A percentile compares a stretch with the other conserved stretches of the same genome.
Evolutionary conservation across 108 stramenopile genomes (phyloP).

Genomic region (Schizochytrium sp.): DNA sequence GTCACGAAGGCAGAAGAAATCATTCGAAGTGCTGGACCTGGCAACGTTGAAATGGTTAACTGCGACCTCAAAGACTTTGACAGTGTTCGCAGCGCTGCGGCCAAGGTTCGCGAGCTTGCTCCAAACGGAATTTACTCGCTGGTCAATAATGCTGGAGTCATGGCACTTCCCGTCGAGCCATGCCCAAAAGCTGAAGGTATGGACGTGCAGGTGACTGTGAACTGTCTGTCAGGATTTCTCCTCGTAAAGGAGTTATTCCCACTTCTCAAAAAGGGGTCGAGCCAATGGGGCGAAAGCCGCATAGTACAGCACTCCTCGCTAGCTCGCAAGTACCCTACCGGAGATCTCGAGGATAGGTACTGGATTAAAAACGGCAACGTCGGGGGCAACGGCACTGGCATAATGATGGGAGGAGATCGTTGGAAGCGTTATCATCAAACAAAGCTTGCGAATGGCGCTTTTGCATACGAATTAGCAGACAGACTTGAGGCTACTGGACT

Average conservation of each 20-base stretch:
- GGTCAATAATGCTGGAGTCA: slow-evolving; percentile 77
- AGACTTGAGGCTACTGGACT: slow-evolving; percentile 65
- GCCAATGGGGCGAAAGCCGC: slow-evolving; percentile 71
- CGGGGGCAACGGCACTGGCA: slow-evolving; percentile 56
- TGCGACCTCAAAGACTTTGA: slow-evolving; percentile 39
- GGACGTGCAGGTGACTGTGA: slow-evolving; percentile 79
- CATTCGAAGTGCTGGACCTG: background rate
- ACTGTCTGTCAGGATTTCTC: slow-evolving; percentile 78
- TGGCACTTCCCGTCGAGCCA: slow-evolving; percentile 70
- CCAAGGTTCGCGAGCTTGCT: background rate
- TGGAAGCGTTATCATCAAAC: slow-evolving; percentile 62
- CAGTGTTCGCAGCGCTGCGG: slow-evolving; percentile 25
- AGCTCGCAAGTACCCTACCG: slow-evolving; percentile 61
- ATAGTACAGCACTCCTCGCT: slow-evolving; percentile 73
- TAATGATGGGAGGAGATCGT: slow-evolving; percentile 72
- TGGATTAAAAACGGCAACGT: slow-evolving; percentile 66
- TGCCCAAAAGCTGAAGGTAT: slow-evolving; percentile 77
- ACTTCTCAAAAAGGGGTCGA: slow-evolving; percentile 68
- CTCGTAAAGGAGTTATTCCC: slow-evolving; percentile 77
- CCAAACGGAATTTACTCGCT: slow-evolving; percentile 57
- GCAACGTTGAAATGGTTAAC: background rate
- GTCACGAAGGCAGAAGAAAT: background rate
- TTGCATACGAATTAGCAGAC: slow-evolving; percentile 73
- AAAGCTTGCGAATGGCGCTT: slow-evolving; percentile 79
- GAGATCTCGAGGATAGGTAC: slow-evolving; percentile 71